Base-by-base conservation (phyloP, 805 yeast genomes). In the Lipomyces yamadae region DNA sequence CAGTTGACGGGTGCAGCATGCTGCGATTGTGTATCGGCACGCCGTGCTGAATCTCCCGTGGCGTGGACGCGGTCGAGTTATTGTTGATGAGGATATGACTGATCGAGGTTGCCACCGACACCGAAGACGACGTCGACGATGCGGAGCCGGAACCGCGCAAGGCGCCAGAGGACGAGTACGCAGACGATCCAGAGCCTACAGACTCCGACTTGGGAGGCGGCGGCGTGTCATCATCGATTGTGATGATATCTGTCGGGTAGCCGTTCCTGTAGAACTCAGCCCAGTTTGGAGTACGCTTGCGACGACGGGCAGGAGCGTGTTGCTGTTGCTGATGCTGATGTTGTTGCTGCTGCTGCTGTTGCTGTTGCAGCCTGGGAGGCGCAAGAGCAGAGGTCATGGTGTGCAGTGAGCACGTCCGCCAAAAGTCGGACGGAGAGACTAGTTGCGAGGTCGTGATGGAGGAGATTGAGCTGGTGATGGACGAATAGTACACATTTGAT, bases 171-270 rank as follows among this genome's bases (percentile, higher is more conserved):
- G 61, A 52, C 32, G 42, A 34, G 37, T 59, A 42, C 24, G 60
- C 15, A 29, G 59, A 13, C 11, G 53, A 24, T n/a, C 34, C 56
- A 18, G 29, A 32, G 13, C 45, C 24, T 24, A 24, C 60, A 5
- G 64, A 56, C 37, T 60, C 61, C 3, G 63, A 56, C 33, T 56
- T 34, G 18, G 56, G 48, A 34, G 65, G 70, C 24, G 72, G 70
- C 55, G 72, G 67, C 10, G 72, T 66, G 60, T 71, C 73, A 64
- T 72, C 73, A 59, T 77, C 78, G 42, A 77, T 77, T 42, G 76
- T 77, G 62, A 77, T 75, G 61, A 77, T 75, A 39, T 74, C 73
- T 32, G 74, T 64, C 45, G 76, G 78, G 55, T 69, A 67, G 39
- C 77, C 78, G 67, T 76, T 75, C 32, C 69, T 65, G 61, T 74